Evolutionary conservation across 2,329 filamentous ascomycete species (phyloP), one percentile per base, ranked within the genome.

Genomic region (Ophiostoma montium): DNA sequence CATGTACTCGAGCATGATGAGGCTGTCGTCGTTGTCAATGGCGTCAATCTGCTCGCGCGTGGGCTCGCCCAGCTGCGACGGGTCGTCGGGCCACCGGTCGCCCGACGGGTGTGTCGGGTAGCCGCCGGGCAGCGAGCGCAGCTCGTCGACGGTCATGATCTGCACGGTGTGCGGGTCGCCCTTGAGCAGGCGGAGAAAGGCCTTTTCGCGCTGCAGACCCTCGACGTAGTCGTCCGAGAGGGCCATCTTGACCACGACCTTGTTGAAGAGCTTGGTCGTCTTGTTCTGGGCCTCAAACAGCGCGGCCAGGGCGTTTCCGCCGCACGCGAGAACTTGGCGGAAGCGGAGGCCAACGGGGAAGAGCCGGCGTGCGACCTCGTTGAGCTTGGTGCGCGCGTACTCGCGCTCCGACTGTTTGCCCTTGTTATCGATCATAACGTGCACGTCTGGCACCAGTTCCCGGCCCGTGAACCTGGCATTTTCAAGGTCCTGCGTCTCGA

Each of bases 241-340:
- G 1, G 51, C 39, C 7, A 53, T 35, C 47, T 56, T 56, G 51
- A 48, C 51, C 1, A 54, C 52, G 15, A 46, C 45, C 46, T 54
- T 51, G 50, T 50, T 44, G 44, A 35, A 53, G 44, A 19, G 47
- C 7, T 48, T 46, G 6, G 46, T 36, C 5, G 5, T 13, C 12
- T 38, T 45, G 15, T 47, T 50, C 23, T 36, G 36, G 10, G 35
- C 48, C 42, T 55, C 54, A 30, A 57, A 57, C 13, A 54, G 44
- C 11, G 50, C 47, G 3, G 47, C 45, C 21, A 56, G 10, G 33
- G 52, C 55, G 49, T 51, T 49, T 27, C 53, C 54, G 36, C 55
- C 55, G 5, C 18, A 36, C 6, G 31, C 27, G 8, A 57, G 33
- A 6, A 56, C 16, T 12, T 48, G 49, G 3, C 54, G 51, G 47